Base-by-base conservation (phyloP, 176 grass and related monocot genomes). In the Ananas comosus region DNA sequence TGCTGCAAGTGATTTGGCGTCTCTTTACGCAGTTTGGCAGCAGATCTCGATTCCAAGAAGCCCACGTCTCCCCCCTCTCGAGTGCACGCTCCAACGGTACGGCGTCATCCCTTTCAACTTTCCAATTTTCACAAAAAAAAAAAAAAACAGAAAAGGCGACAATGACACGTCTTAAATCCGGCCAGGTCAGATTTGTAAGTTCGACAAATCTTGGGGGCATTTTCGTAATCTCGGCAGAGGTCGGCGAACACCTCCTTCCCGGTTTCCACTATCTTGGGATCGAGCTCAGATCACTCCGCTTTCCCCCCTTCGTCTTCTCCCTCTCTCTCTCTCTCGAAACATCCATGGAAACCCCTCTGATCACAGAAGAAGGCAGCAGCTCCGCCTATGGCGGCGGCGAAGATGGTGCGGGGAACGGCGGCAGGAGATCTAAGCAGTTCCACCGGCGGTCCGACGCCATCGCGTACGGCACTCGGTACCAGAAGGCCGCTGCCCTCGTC, bases 401-500 rank as follows among this genome's bases (percentile, higher is more conserved):
- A 70, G 72, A 12, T 47, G 50, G 50, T 0, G 17, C 58, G 6
- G 17, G 58, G 9, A 58, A 13, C 58, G 22, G 9, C 49, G 29
- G 14, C 73, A 72, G 57, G 42, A 16, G 76, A 72, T 27, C 48
- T 12, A 92, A 65, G 86, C 51, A 68, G 64, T 82, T 73, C 84
- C 57, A 53, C 13, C 67, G 79, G 25, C 85, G 89, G 64, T 70
- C 77, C 10, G 89, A 92, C 67, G 89, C 93, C 70, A 85, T 97
- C 63, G 79, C 93, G 48, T 80, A 87, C 73, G 89, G 93, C 68
- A 81, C 88, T 66, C 87, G 63, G 68, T 97, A 85, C 83, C 93
- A 97, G 93, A 97, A 97, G 81, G 93, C 93, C 33, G 93, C 93
- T 11, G 93, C 93, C 25, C 93, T 92, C 64, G 93, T 97, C 23